These are phyloP conservation scores for Cyberlindnera mrakii DNA, from an alignment of 805 yeast species.

Conservation along the genomic window DNA sequence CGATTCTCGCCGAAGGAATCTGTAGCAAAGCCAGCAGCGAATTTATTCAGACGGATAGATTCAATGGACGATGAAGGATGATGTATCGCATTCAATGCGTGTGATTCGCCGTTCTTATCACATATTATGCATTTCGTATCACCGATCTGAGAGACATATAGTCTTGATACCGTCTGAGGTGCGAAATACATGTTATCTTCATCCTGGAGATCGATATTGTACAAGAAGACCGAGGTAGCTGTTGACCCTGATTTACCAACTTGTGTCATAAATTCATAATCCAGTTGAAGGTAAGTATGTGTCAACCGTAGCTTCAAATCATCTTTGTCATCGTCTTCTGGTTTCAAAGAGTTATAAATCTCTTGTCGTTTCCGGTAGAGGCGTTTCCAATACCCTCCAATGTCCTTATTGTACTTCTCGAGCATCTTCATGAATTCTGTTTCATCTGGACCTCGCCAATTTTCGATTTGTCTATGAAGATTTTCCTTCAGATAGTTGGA, in stretches of 20 bases:
- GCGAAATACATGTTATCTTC: conserved; percentile 36
- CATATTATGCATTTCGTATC: conserved; percentile 86
- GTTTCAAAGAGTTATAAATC: conserved; percentile 29
- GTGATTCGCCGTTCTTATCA: conserved; percentile 75
- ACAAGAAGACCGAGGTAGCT: conserved; percentile 58
- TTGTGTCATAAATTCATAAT: conserved; percentile 45
- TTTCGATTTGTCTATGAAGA: conserved; percentile 50
- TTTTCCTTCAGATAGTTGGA: conserved; percentile 50
- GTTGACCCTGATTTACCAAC: conserved; percentile 52
- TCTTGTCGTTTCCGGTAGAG: conserved; percentile 46
- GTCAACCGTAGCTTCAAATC: conserved; percentile 59
- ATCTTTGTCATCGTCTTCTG: conserved; percentile 31
- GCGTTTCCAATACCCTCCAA: conserved; percentile 82
- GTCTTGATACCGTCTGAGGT: conserved; percentile 55
- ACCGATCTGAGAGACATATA: conserved; percentile 86
- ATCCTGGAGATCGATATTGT: conserved; percentile 33
- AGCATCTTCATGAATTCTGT: conserved; percentile 39
- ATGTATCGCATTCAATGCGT: conserved; percentile 70
- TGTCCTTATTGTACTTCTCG: conserved; percentile 46
- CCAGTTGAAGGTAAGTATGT: conserved; percentile 59
- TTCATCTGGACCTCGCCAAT: conserved; percentile 24
- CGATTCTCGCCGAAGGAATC: conserved; percentile 94
- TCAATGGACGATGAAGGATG: conserved; percentile 85
- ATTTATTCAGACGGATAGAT: conserved; percentile 60
- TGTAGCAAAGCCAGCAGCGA: conserved; percentile 56